Conservation (phyloP, 1,284 basidiomycete genomes). For the Austroboletus sp. region DNA sequence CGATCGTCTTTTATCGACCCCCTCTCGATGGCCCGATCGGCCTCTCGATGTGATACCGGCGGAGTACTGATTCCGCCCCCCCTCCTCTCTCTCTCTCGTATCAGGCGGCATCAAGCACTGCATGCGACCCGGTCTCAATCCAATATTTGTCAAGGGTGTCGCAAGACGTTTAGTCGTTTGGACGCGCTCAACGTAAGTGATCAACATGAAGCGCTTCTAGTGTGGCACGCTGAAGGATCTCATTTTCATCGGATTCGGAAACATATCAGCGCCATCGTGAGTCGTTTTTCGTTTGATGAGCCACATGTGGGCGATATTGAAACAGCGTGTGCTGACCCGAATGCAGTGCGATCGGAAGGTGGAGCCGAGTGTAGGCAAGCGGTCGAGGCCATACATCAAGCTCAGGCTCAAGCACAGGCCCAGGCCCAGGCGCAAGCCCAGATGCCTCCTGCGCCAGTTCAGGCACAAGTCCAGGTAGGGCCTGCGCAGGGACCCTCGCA, state of each 20-base stretch:
- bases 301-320: conserved; percentile 14
- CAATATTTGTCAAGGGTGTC: conserved; percentile 86
- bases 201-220: conserved; percentile 22
- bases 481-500: conserved; percentile 18
- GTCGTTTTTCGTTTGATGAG: conserved; percentile 5
- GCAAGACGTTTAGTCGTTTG: conserved; percentile 88
- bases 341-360: conserved; percentile 71
- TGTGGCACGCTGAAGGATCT: conserved; percentile 17
- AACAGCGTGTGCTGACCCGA: conserved; percentile 19
- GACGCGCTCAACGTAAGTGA: conserved; percentile 87
- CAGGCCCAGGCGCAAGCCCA: conserved; percentile 17
- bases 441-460: conserved; percentile 13
- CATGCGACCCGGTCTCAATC: conserved; percentile 79
- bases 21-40: no score
- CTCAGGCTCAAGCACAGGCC: conserved; percentile 27
- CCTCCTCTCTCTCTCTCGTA: neutral
- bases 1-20: neutral
- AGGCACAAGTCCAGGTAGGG: conserved; percentile 14
- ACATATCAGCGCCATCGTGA: neutral
- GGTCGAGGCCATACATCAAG: conserved; percentile 34
- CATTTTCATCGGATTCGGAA: conserved; percentile 7
- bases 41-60: no score
- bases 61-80: neutral
- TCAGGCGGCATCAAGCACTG: conserved; percentile 76
- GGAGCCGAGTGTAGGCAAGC: conserved; percentile 64